Conservation (phyloP, 345 rosid genomes). For the Clausena lansium region DNA sequence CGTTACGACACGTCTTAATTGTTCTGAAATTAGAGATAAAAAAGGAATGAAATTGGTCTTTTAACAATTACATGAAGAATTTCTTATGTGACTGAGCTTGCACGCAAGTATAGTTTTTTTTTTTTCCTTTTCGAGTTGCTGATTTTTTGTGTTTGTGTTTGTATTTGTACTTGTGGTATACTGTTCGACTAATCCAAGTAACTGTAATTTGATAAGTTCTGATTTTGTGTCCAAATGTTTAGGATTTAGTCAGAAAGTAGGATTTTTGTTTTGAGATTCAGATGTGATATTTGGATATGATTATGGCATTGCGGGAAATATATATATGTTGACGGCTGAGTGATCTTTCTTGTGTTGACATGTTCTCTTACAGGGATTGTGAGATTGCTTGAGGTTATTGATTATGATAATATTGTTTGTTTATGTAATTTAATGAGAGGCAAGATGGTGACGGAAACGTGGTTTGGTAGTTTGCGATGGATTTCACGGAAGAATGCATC, state of each 20-base stretch:
- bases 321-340: neutral
- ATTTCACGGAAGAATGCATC: conserved; percentile 32
- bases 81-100: neutral
- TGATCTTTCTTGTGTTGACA: neutral
- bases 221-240: neutral
- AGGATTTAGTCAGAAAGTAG: neutral
- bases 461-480: conserved; percentile 51
- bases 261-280: neutral
- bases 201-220: neutral
- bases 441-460: conserved; percentile 44
- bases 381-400: conserved; percentile 10
- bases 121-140: neutral
- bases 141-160: neutral
- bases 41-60: neutral
- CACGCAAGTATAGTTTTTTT: neutral
- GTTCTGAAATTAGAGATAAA: neutral
- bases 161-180: neutral
- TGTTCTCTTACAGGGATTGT: conserved; percentile 17
- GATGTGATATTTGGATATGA: neutral
- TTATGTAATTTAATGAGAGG: conserved; percentile 29
- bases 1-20: neutral
- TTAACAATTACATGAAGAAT: neutral
- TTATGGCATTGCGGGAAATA: neutral
- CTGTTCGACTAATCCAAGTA: neutral
- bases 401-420: conserved; percentile 13